Evolutionary conservation across 768 basidiomycete genomes (phyloP).

Genomic region (Auricularia sp.): DNA sequence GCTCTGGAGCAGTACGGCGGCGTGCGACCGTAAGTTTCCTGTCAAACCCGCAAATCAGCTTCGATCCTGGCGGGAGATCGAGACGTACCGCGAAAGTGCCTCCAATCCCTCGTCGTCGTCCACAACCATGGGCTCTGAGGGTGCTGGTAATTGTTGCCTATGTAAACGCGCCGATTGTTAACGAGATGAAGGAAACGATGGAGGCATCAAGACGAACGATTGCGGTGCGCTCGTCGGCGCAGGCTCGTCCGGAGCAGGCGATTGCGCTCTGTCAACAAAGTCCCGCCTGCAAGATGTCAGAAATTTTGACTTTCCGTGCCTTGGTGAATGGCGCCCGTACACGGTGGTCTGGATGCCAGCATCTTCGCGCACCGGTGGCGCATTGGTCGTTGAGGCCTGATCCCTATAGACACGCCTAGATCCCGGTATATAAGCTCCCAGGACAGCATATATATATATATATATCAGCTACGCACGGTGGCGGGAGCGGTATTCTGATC

Average conservation of each 20-base stretch:
- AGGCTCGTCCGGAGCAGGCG: background rate
- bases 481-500: background rate
- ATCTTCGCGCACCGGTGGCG: background rate
- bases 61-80: too few relatives aligned
- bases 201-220: background rate
- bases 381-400: background rate
- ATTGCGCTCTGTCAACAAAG: background rate
- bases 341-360: background rate
- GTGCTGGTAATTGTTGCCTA: too few relatives aligned
- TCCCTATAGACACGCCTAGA: background rate
- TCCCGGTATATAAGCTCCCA: background rate
- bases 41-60: background rate
- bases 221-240: background rate
- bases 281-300: background rate
- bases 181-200: too few relatives aligned
- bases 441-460: background rate
- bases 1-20: background rate
- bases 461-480: background rate
- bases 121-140: too few relatives aligned
- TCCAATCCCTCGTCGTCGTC: background rate
- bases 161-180: accelerated
- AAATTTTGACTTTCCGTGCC: background rate
- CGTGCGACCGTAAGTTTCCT: background rate
- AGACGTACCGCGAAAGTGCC: background rate
- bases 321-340: background rate